Conservation (phyloP, 306 rosid genomes). For the Ormosia emarginata region DNA sequence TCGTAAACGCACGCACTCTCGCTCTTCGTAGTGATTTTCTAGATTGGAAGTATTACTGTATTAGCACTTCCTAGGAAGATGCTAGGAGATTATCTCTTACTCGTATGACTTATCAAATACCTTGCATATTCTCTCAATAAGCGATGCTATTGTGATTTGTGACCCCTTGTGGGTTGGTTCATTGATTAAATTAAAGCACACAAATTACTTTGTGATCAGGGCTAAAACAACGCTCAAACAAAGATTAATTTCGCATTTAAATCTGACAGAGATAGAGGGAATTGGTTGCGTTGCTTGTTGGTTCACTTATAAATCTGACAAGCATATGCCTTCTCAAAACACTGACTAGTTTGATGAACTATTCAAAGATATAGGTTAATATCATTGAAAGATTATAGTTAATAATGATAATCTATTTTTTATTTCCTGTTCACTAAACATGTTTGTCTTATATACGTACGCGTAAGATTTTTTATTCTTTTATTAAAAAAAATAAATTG, state of each 20-base stretch:
- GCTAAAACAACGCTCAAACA: no score
- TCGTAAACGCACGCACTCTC: background rate
- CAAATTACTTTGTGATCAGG: no score
- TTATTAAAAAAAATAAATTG: background rate
- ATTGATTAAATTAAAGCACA: background rate
- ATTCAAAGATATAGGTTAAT: no score
- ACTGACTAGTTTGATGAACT: no score
- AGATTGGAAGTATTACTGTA: background rate
- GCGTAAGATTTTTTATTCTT: background rate
- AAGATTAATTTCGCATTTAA: no score
- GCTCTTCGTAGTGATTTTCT: background rate
- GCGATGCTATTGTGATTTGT: background rate
- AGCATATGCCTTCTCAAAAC: no score
- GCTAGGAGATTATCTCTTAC: background rate
- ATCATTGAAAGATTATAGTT: background rate
- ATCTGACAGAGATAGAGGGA: no score
- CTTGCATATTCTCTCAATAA: conserved; percentile 8
- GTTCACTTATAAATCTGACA: no score
- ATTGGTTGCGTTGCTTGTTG: no score
- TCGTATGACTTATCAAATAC: background rate
- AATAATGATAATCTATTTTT: background rate
- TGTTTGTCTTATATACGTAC: background rate
- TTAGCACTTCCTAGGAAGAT: background rate
- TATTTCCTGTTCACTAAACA: background rate
- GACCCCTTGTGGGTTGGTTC: conserved; percentile 23